Base-by-base conservation (phyloP, 768 basidiomycete species). In the Leccinellum luteum region DNA sequence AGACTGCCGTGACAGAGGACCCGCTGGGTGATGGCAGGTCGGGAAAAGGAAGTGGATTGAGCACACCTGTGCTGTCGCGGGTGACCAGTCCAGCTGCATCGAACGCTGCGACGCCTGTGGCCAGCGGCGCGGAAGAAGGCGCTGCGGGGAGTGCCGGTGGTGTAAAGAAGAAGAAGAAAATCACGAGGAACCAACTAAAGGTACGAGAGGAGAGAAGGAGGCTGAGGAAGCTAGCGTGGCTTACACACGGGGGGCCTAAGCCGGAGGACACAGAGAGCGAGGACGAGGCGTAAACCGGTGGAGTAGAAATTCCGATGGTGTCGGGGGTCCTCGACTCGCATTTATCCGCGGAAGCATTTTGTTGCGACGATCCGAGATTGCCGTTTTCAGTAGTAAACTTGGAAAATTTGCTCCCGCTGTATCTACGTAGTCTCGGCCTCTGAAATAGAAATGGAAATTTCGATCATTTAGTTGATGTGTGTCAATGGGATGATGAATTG, bases 101-200 rank as follows among this genome's bases (percentile, higher is more conserved):
- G 12, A 81, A 77, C 6, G 75, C 79, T 52, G 91, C 76, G 19
- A 95, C 94, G 3, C 91, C 90, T 52, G 87, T 82, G 45, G 89
- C 75, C 25, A 92, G 89, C 67, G 92, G 89, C n/a, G 83, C 79
- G 45, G 90, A 93, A 69, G 87, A 85, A 53, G 73, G 71, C 4
- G 59, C 69, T 55, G 69, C 68, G 55, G 70, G 74, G 51, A 71
- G 69, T 27, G 65, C 70, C 41, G 68, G 77, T 38, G 68, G 28
- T 48, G 53, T 77, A 52, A 87, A 79, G 75, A 93, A 89, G 80
- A 95, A 94, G 80, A 96, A 96, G 81, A 96, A 94, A 77, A 38
- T 80, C 70, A 92, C 91, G n/a, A 82, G 91, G 49, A 94, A 94
- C 74, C 91, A 96, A 72, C 25, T 88, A 61, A 98, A 98, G 74